A percentile compares a stretch with the other conserved stretches of the same genome.
Evolutionary conservation across 2,329 filamentous ascomycete species (phyloP).

Genomic region (Cyphellophora attinorum): DNA sequence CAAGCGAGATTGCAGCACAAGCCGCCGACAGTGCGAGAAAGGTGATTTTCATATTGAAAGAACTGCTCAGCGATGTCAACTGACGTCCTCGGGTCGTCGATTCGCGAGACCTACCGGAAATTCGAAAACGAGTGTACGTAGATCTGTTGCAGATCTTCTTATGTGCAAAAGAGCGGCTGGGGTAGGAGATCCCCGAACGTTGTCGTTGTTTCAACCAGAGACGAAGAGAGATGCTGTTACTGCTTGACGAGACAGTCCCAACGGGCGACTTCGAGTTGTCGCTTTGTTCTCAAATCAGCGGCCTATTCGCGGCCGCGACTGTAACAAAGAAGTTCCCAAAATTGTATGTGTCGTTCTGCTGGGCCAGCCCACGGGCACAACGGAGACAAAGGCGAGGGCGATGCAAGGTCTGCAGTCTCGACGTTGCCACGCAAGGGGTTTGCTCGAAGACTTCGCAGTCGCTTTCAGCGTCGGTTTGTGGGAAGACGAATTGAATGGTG

Average conservation of each 20-base stretch:
- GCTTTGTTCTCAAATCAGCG: no score
- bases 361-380: not conserved
- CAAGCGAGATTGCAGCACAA: constrained; percentile 18
- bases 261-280: no score
- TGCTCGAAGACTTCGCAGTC: no score
- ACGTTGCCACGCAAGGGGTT: not conserved
- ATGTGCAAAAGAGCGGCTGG: constrained; percentile 18
- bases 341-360: not conserved
- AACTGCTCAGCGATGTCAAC: no score
- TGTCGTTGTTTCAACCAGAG: no score
- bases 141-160: constrained; percentile 2
- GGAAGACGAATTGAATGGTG: not conserved
- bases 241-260: no score
- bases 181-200: constrained; percentile 13
- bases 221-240: no score
- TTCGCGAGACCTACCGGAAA: constrained; percentile 4
- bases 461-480: no score
- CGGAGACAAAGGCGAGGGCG: constrained; percentile 1
- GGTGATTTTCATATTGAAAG: constrained; percentile 17
- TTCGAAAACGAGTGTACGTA: constrained; percentile 14
- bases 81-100: not conserved
- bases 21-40: constrained; percentile 18
- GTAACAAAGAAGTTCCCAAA: no score
- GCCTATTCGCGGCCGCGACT: no score
- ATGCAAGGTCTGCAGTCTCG: not conserved